Evolutionary conservation across 495 filamentous ascomycete species (phyloP).

Genomic region (Penicillium malachiteum): DNA sequence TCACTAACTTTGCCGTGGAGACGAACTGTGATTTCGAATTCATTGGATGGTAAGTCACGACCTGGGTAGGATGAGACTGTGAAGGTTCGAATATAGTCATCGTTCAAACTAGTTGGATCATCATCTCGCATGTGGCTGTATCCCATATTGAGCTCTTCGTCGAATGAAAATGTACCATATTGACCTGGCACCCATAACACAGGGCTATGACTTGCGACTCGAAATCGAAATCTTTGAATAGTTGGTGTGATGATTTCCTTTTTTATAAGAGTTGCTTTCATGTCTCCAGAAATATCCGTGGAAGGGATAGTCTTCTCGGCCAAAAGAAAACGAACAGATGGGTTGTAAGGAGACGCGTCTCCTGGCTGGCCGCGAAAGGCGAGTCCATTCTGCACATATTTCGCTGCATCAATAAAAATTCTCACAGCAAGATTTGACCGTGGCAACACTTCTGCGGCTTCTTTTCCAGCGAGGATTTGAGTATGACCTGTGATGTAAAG

Average conservation of each 20-base stretch:
- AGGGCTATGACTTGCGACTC: slow-evolving; percentile 43
- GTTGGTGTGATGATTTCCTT: slow-evolving; percentile 60
- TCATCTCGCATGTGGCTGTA: slow-evolving; percentile 80
- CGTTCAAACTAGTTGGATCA: slow-evolving; percentile 74
- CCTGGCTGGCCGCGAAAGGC: slow-evolving; percentile 61
- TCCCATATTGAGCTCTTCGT: slow-evolving; percentile 62
- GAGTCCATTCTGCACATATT: slow-evolving; percentile 62
- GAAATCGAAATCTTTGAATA: slow-evolving; percentile 63
- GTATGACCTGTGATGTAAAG: slow-evolving; percentile 68
- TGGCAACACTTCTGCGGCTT: slow-evolving; percentile 58
- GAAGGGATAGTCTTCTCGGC: slow-evolving; percentile 41
- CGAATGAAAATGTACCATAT: slow-evolving; percentile 72
- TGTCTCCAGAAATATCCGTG: slow-evolving; percentile 14
- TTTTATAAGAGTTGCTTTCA: slow-evolving; percentile 51
- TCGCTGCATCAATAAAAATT: slow-evolving; percentile 57
- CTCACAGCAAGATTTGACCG: slow-evolving; percentile 70
- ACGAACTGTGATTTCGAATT: slow-evolving; percentile 71
- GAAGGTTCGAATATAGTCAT: slow-evolving; percentile 80
- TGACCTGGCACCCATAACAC: slow-evolving; percentile 64
- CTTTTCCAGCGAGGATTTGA: slow-evolving; percentile 60
- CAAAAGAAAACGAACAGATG: slow-evolving; percentile 53
- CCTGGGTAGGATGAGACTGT: slow-evolving; percentile 64
- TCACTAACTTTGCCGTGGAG: slow-evolving; percentile 65
- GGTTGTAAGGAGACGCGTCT: slow-evolving; percentile 71
- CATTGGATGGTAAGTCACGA: slow-evolving; percentile 32